Conservation (phyloP, 345 rosid genomes). For the Gossypium bickii region DNA sequence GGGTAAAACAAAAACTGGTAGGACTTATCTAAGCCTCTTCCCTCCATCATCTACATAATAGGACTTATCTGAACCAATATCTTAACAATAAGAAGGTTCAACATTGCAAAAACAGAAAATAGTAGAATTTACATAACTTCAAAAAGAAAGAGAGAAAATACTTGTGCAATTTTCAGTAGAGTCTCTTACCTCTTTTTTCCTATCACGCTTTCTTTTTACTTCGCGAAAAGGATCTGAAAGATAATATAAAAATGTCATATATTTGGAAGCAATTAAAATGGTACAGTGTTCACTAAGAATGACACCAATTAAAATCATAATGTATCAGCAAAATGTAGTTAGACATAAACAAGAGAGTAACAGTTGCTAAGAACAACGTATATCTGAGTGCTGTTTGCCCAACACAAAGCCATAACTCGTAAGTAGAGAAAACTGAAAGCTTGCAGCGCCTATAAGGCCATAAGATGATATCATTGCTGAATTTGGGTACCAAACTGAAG, state of each 20-base stretch:
- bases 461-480: constrained; percentile 3
- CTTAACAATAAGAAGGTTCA: neutral
- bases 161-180: neutral
- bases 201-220: constrained; percentile 81
- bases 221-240: constrained; percentile 78
- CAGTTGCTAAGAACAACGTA: neutral
- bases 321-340: neutral
- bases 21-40: neutral
- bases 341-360: neutral
- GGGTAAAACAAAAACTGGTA: neutral
- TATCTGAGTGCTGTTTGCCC: neutral
- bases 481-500: neutral
- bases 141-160: neutral
- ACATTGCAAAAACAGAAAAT: neutral
- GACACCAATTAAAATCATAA: neutral
- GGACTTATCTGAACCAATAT: neutral
- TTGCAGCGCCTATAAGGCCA: neutral
- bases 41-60: neutral
- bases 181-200: constrained; percentile 65
- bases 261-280: neutral
- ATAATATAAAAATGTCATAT: constrained; percentile 23
- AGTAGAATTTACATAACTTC: neutral
- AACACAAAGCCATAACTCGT: neutral
- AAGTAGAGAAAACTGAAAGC: neutral
- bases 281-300: neutral